phyloP scores from a whole-genome alignment of 306 rosid species.

The Psophocarpus tetragonolobus region DNA sequence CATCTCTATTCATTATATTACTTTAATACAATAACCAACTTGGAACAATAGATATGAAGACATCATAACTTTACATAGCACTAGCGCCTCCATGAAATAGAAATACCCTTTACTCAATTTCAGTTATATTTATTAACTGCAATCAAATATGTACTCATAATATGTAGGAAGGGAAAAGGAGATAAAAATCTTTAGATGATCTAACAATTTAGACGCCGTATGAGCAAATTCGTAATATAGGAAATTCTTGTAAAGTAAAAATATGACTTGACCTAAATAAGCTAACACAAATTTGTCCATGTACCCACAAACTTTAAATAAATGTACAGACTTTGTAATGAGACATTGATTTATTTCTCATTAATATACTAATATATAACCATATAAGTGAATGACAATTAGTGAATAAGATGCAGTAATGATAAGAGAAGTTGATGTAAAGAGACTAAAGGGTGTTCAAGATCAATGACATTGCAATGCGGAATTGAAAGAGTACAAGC shows the following conservation, averaged over 20 bases:
- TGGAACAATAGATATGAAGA: background rate
- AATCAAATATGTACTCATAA: background rate
- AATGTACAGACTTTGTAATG: background rate
- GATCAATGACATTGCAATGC: background rate
- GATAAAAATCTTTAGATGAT: background rate
- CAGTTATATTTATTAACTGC: background rate
- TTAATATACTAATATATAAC: background rate
- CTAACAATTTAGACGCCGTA: no score
- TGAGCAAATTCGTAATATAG: no score
- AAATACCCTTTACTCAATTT: background rate
- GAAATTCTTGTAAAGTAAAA: no score
- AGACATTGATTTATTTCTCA: background rate
- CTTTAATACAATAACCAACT: background rate
- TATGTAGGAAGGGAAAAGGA: background rate
- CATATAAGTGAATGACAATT: background rate
- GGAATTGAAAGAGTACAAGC: background rate
- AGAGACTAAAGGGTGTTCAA: background rate
- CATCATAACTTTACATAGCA: background rate
- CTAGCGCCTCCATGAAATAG: background rate
- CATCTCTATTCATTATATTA: slow-evolving; percentile 10
- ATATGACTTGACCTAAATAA: background rate
- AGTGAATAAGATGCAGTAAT: background rate
- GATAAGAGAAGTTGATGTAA: background rate
- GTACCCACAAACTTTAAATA: background rate
- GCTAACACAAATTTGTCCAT: background rate